Evolutionary conservation across 225 moss, liverwort and hornwort genomes (phyloP).

Genomic region (Antitrichia curtipendula): DNA sequence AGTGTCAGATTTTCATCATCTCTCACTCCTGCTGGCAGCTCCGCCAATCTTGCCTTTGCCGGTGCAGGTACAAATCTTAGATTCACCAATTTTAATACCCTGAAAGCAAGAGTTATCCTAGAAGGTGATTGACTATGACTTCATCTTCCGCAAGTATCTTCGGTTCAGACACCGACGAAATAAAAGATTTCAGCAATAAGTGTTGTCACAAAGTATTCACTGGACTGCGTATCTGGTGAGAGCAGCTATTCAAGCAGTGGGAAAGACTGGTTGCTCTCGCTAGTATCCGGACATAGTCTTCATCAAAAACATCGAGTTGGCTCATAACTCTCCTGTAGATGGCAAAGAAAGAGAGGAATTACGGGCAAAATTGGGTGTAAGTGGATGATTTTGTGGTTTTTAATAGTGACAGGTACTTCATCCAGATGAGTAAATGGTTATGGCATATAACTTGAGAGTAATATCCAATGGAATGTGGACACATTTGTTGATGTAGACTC

Average conservation of each 20-base stretch:
- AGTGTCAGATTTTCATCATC: constrained; percentile 31
- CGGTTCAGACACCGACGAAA: too few species aligned
- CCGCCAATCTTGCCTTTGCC: constrained; percentile 17
- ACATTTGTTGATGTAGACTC: not conserved
- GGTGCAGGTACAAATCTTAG: constrained; percentile 21
- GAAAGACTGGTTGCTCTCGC: not conserved
- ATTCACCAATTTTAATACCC: not conserved
- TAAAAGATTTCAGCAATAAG: not conserved
- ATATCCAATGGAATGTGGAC: not conserved
- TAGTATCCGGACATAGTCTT: not conserved
- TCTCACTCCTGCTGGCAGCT: constrained; percentile 11
- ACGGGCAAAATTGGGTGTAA: not conserved
- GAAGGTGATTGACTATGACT: too few species aligned
- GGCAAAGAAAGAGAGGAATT: not conserved
- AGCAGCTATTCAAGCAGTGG: not conserved
- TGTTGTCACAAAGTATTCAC: not conserved
- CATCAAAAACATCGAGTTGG: not conserved
- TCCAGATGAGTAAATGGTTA: not conserved
- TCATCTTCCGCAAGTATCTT: not conserved
- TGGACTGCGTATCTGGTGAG: not conserved
- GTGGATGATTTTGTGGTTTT: not conserved
- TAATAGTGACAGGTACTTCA: not conserved
- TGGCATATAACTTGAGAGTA: not conserved
- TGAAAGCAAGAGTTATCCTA: not conserved
- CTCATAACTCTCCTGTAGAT: too few species aligned